phyloP scores from a whole-genome alignment of 2,329 filamentous ascomycete genomes.

The Zymoseptoria crescenta region DNA sequence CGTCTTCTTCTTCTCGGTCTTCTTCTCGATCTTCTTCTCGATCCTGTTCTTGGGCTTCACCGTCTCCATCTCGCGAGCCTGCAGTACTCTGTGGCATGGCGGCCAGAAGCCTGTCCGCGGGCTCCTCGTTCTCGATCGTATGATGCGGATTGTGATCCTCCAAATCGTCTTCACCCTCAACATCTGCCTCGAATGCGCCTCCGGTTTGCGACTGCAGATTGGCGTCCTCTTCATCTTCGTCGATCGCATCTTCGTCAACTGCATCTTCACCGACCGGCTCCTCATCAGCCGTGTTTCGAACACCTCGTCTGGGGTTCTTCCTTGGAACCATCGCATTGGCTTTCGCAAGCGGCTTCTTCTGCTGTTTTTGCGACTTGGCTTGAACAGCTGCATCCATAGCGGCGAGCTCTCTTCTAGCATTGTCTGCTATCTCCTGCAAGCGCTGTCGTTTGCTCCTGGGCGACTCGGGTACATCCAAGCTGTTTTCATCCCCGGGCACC shows the following conservation, averaged over 20 bases:
- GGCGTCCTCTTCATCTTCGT: too few species aligned
- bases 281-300: not conserved
- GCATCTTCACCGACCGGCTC: not conserved
- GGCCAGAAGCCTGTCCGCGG: too few species aligned
- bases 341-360: too few species aligned
- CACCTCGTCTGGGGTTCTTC: not conserved
- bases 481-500: not conserved
- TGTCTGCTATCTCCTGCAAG: not conserved
- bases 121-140: too few species aligned
- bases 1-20: not conserved
- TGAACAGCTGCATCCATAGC: not conserved
- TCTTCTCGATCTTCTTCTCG: too few species aligned
- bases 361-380: not conserved
- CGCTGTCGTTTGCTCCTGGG: not conserved
- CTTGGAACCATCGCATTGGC: not conserved
- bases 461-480: not conserved
- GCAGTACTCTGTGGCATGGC: too few species aligned
- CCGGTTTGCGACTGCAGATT: too few species aligned
- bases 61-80: too few species aligned
- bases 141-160: not conserved
- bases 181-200: too few species aligned
- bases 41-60: too few species aligned
- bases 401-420: not conserved
- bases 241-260: too few species aligned
- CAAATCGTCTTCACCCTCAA: too few species aligned